Evolutionary conservation across 2,329 filamentous ascomycete species (phyloP).

Genomic region (Fusarium albidum): DNA sequence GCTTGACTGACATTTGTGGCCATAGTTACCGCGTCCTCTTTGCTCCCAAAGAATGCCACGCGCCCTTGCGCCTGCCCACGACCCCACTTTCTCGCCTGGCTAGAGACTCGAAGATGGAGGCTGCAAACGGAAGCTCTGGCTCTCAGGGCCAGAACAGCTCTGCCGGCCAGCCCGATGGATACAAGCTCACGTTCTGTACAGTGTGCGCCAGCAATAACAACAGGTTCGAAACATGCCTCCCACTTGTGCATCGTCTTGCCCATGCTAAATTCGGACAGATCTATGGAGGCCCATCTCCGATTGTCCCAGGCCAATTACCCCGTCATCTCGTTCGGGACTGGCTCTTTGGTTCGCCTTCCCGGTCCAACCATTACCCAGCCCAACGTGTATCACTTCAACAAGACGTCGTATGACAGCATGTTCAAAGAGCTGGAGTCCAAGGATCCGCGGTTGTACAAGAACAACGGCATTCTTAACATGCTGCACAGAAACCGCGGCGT

Average conservation of each 20-base stretch:
- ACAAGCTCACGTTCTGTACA: constrained; percentile 95
- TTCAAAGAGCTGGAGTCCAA: constrained; percentile 89
- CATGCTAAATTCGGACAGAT: constrained; percentile 36
- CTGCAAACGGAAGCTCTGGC: constrained; percentile 49
- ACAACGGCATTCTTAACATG: constrained; percentile 96
- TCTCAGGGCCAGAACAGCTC: constrained; percentile 52
- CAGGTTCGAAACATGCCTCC: constrained; percentile 64
- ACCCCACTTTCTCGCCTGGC: constrained; percentile 27
- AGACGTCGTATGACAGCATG: constrained; percentile 93
- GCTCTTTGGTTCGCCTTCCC: constrained; percentile 90
- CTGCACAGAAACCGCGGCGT: constrained; percentile 88
- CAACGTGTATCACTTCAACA: constrained; percentile 98
- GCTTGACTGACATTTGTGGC: constrained; percentile 18
- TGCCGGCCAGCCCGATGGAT: constrained; percentile 65
- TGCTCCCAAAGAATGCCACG: constrained; percentile 36
- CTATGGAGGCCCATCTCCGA: constrained; percentile 96
- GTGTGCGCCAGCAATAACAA: constrained; percentile 99
- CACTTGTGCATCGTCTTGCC: background rate
- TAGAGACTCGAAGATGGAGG: constrained; percentile 49
- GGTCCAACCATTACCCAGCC: constrained; percentile 91
- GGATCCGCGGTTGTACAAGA: constrained; percentile 85
- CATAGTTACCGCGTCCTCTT: constrained; percentile 15
- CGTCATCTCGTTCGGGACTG: constrained; percentile 98
- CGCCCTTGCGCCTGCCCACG: constrained; percentile 11
- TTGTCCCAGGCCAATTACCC: constrained; percentile 87